Conservation (phyloP, 1,139 yeast genomes). For the Suhomyces choctaworum region DNA sequence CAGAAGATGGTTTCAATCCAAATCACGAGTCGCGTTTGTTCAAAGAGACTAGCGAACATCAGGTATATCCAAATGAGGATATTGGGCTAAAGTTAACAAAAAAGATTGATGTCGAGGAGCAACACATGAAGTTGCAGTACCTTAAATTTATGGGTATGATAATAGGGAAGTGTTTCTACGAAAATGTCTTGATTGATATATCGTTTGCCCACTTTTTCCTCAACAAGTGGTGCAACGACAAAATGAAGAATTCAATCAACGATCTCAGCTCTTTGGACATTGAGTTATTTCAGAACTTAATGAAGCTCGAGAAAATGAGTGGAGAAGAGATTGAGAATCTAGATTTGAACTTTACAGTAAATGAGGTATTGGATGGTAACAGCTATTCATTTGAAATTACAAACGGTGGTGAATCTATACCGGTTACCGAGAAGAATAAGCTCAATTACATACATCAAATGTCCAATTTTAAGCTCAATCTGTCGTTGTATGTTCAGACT, state of each 20-base stretch:
- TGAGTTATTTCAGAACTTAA: slow-evolving; percentile 64
- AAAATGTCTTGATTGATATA: slow-evolving; percentile 75
- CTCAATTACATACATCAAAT: slow-evolving; percentile 75
- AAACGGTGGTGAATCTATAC: slow-evolving; percentile 55
- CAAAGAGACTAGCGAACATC: slow-evolving; percentile 53
- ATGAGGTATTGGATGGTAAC: slow-evolving; percentile 43
- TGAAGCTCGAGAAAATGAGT: slow-evolving; percentile 58
- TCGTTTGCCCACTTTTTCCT: slow-evolving; percentile 87
- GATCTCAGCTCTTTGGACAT: slow-evolving; percentile 74
- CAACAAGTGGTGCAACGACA: slow-evolving; percentile 59
- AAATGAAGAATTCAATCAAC: slow-evolving; percentile 62
- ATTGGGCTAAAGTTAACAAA: slow-evolving; percentile 37
- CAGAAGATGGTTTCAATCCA: slow-evolving; percentile 63
- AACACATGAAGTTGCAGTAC: slow-evolving; percentile 37
- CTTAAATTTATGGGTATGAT: slow-evolving; percentile 73
- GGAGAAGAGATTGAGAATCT: slow-evolving; percentile 58
- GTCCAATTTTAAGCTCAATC: slow-evolving; percentile 78
- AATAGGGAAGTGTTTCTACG: slow-evolving; percentile 89
- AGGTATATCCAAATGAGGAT: slow-evolving; percentile 74
- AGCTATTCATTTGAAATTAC: slow-evolving; percentile 55
- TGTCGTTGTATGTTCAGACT: slow-evolving; percentile 58
- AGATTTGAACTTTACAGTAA: slow-evolving; percentile 65
- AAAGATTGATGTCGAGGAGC: slow-evolving; percentile 29
- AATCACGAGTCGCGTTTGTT: slow-evolving; percentile 41
- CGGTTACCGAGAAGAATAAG: slow-evolving; percentile 63